A percentile compares a stretch with the other conserved stretches of the same genome.
Conservation (phyloP, 1,139 yeast species). For the Saccharomyces hybrid region DNA sequence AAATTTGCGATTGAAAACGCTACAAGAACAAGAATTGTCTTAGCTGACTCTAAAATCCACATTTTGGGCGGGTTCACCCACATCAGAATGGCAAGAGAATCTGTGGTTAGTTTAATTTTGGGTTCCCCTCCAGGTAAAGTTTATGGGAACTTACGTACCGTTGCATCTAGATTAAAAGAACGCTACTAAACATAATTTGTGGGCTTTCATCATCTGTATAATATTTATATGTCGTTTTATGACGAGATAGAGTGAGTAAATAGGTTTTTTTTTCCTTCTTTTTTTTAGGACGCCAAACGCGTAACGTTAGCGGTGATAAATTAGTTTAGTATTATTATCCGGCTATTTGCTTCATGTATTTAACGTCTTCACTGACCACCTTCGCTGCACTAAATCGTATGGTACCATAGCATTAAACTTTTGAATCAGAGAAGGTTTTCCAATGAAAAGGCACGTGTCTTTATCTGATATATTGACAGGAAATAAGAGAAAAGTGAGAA, state of each 20-base stretch:
- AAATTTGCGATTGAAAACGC: constrained; percentile 98
- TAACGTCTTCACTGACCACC: neutral
- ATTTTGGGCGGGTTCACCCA: constrained; percentile 95
- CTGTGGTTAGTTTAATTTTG: constrained; percentile 86
- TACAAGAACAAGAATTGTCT: constrained; percentile 92
- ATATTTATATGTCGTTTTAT: neutral
- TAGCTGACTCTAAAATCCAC: constrained; percentile 94
- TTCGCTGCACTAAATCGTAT: neutral
- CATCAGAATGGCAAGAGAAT: constrained; percentile 94
- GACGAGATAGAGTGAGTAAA: neutral
- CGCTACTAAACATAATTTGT: constrained; percentile 47
- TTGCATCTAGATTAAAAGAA: constrained; percentile 95
- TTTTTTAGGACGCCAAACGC: neutral
- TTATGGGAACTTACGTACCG: constrained; percentile 92
- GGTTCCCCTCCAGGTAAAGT: constrained; percentile 99
- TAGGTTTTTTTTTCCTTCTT: neutral
- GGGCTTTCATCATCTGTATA: neutral
- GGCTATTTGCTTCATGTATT: neutral
- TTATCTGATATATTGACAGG: constrained; percentile 4
- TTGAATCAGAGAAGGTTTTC: neutral
- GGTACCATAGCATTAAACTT: neutral
- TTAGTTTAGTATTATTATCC: neutral
- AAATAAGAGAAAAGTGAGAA: neutral
- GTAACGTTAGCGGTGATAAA: neutral
- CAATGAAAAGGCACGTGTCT: constrained; percentile 4